Base-by-base conservation (phyloP, 768 basidiomycete genomes). In the Saitozyma podzolica region DNA sequence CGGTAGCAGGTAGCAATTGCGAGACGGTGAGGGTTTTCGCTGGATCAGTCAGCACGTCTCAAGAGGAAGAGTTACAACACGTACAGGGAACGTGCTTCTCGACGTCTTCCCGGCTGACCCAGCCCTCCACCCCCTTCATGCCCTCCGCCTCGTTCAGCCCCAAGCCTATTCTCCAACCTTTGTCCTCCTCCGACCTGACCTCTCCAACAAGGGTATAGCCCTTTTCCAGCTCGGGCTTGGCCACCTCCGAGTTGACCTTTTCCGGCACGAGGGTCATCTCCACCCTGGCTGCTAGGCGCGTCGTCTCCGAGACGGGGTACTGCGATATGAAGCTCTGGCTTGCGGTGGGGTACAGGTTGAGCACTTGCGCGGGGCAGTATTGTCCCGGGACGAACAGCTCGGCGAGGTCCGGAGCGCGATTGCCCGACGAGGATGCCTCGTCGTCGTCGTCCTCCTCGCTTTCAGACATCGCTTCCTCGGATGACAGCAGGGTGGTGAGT, bases 101-200 rank as follows among this genome's bases (percentile, higher is more conserved):
- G 0, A 84, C 83, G 50, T 91, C 89, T 72, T 87, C 87, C 82
- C 90, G 90, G 1, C 88, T 84, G 52, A 98, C 77, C 80, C 97
- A 99, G 48, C 91, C 91, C 62, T 90, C 86, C 41, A 90, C 78
- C n/a, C 84, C 87, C 9, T 47, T 61, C 29, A 29, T 29, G 5
- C 56, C 19, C n/a, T 60, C 67, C 37, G 65, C 62, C 54, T 72
- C 65, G 14, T 58, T 62, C 16, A 96, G 73, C 2, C 93, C 95
- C 45, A 96, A 81, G 67, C 93, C 91, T 8, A 99, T 83, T 59
- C 88, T 85, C 80, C 95, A 97, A 1, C 96, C 94, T 77, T 96
- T 91, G 73, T 98, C 96, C 81, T 99, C 96, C 16, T 90, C 82
- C 70, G 88, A 91, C 80, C 87, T 87, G 54, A 95, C 83, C 41